Evolutionary conservation across 164 flowering plant genomes (phyloP).

Genomic region (Euptelea pleiosperma): DNA sequence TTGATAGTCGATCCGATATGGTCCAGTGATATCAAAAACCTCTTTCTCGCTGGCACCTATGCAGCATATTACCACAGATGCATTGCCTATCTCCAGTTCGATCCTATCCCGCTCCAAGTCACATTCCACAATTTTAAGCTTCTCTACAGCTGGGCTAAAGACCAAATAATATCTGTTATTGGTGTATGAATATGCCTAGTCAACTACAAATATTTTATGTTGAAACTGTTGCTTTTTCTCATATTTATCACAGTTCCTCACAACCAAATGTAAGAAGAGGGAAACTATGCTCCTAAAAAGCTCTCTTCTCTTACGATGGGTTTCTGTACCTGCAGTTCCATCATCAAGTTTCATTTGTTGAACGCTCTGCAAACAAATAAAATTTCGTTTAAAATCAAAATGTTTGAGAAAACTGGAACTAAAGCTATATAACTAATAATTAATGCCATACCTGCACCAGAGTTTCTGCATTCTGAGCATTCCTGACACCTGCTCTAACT

Average conservation of each 20-base stretch:
- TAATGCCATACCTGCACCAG: slow-evolving; percentile 53
- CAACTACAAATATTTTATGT: neutral
- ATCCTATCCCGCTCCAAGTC: slow-evolving; percentile 75
- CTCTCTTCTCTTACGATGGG: slow-evolving; percentile 45
- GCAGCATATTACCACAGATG: slow-evolving; percentile 86
- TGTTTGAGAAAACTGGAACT: neutral
- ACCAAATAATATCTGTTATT: slow-evolving; percentile 58
- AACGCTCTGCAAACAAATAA: slow-evolving; percentile 56
- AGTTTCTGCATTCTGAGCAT: slow-evolving; percentile 53
- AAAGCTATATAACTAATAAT: neutral
- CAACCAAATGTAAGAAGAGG: slow-evolving; percentile 1
- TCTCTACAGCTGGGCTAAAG: slow-evolving; percentile 96
- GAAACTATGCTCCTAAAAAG: neutral
- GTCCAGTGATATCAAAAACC: slow-evolving; percentile 84
- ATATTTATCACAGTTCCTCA: neutral
- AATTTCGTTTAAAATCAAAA: neutral
- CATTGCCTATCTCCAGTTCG: slow-evolving; percentile 63
- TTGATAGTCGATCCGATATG: slow-evolving; percentile 80
- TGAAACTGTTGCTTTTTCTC: neutral
- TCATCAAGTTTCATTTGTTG: slow-evolving; percentile 57
- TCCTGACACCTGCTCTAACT: slow-evolving; percentile 91
- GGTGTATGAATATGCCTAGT: slow-evolving; percentile 4
- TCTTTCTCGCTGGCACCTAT: slow-evolving; percentile 99
- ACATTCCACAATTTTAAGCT: slow-evolving; percentile 92
- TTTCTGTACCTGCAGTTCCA: slow-evolving; percentile 29